phyloP scores from a whole-genome alignment of 176 grass and related monocot genomes.

The Ananas comosus region DNA sequence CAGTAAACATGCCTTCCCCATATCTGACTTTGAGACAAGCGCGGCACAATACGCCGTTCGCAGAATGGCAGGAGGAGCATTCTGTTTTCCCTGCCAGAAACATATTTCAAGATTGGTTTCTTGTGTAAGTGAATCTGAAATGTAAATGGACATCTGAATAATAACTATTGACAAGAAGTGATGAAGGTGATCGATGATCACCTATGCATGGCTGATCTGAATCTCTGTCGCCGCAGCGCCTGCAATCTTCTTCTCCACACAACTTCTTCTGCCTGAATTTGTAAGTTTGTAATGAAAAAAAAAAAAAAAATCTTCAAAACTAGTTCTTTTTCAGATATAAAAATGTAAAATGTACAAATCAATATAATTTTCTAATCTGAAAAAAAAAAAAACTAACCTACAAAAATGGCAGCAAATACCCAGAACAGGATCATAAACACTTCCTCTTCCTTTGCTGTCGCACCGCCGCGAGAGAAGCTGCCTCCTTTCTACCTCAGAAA shows the following conservation, averaged over 20 bases:
- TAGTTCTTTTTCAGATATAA: too few relatives aligned
- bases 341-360: too few relatives aligned
- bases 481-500: conserved; percentile 20
- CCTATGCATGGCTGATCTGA: conserved; percentile 56
- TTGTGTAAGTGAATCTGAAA: not conserved
- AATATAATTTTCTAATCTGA: not conserved
- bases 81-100: conserved; percentile 65
- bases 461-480: conserved; percentile 43
- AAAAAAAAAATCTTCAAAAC: too few relatives aligned
- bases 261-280: conserved; percentile 76
- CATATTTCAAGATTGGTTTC: not conserved
- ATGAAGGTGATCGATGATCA: conserved; percentile 8
- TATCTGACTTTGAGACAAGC: conserved; percentile 88
- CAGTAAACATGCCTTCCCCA: conserved; percentile 55
- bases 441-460: conserved; percentile 54
- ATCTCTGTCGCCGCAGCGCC: conserved; percentile 51
- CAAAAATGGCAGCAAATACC: conserved; percentile 93
- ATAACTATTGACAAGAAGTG: not conserved
- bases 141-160: not conserved
- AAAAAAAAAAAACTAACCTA: conserved; percentile 22
- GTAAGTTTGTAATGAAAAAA: not conserved
- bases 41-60: conserved; percentile 67
- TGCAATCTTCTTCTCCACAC: conserved; percentile 86
- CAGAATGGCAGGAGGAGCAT: conserved; percentile 71
- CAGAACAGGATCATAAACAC: conserved; percentile 63